Base-by-base conservation (phyloP, 805 yeast genomes). In the Starmerella asiatica region DNA sequence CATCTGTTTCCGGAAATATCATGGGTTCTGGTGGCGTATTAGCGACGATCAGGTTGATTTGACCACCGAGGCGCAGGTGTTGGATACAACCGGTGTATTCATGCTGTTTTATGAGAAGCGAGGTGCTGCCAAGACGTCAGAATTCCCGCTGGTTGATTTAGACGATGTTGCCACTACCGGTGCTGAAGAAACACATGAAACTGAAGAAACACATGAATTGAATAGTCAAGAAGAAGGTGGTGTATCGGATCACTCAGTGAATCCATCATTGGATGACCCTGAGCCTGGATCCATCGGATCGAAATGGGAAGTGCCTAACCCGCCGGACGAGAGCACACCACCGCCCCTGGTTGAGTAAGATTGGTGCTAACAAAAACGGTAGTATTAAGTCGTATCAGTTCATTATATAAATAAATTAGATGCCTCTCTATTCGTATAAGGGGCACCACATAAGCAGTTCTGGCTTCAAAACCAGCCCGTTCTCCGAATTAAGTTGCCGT, bases 21-120 rank as follows among this genome's bases (percentile, higher is more conserved):
- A 93, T 49, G 91, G 86, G 2, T 68, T 75, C 9, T 88, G 98
- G 98, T 86, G 95, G 94, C 72, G 94, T 56, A 78, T 86, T 16
- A 79, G 91, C 51, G 98, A 91, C 59, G 94, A 85, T 55, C 75
- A 76, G 3, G 93, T 86, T 3, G 75, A 83, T 44, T 69, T 81
- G 24, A 84, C 83, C 3, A 70, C 75, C 11, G 94, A 83, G 55
- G 70, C 70, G 3, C 94, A 86, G 55, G 96, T 85, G 1, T 61
- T 83, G 41, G 66, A 67, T 12, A 74, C 85, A 3, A 91, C 82
- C 40, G 95, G 95, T 21, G 85, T 88, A 0, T 88, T 85, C 50
- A 83, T 88, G 94, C 59, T 88, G 50, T 88, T 88, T 54, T 88
- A 88, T 56, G 96, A 86, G 56, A 40, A 41, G 23, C 37, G 35